Base-by-base conservation (phyloP, 2,329 filamentous ascomycete species). In the Immersiporthe knoxdaviesiana region DNA sequence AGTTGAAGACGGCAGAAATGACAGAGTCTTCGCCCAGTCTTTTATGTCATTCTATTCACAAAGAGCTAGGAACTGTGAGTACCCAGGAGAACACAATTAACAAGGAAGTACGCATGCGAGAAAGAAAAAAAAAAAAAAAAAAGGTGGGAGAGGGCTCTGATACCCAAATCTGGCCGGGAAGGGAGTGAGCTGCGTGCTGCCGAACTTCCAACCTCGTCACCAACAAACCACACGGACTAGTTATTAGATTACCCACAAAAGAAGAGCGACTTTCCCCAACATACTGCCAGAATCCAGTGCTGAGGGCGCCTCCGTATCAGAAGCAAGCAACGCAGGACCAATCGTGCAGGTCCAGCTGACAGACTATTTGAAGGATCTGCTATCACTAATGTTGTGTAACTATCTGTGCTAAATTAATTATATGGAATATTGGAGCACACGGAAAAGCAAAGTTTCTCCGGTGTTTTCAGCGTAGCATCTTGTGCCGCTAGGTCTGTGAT, bases 131-230 rank as follows among this genome's bases (percentile, higher is more conserved):
- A 47, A 1, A 1, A 6, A 47, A 5, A 21, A 47, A 18, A 56
- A 18, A 21, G 12, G 11, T 16, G 44, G 44, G 44, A 63, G 59
- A 69, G 64, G n/a, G 68, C 64, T 63, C 59, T 63, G 50, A 12
- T 59, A 59, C 32, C 64, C 50, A 32, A 27, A 35, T 35, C 50
- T 30, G 10, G 21, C 44, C n/a, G n/a, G n/a, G n/a, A n/a, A n/a
- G n/a, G n/a, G n/a, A n/a, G n/a, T n/a, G 21, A 12, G 4, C 27
- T 30, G 1, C 18, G 41, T 52, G 24, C 2, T 37, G 21, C 41
- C 10, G 3, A n/a, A 6, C 11, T 1, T 6, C 50, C n/a, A 54
- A 54, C 18, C 30, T 59, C n/a, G n/a, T n/a, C 56, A 35, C 30
- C 30, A 59, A 6, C 24, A 16, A 35, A 59, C 32, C 18, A n/a